phyloP scores from a whole-genome alignment of 331 rosid species.

The Phaseolus coccineus region DNA sequence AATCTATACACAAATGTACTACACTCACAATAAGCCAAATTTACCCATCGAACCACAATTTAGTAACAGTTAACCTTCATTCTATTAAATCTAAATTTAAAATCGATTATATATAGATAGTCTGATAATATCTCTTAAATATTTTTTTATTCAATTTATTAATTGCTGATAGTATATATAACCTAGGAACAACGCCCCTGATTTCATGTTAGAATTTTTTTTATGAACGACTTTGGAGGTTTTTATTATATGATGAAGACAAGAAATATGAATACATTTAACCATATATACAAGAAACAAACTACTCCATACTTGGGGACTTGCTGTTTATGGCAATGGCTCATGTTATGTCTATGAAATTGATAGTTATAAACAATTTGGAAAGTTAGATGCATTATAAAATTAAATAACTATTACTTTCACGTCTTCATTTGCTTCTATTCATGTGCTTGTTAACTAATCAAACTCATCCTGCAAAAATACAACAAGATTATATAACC shows the following conservation, averaged over 20 bases:
- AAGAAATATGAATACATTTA: not conserved
- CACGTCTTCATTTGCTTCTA: constrained; percentile 13
- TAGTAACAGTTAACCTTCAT: no score
- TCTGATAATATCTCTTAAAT: no score
- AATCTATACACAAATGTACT: no score
- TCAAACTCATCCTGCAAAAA: not conserved
- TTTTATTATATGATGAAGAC: not conserved
- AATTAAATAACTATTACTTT: not conserved
- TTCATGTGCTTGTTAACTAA: not conserved
- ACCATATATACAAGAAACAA: constrained; percentile 12
- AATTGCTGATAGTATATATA: no score
- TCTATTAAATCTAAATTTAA: no score
- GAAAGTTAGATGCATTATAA: not conserved
- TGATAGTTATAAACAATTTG: not conserved
- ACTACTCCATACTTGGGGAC: not conserved
- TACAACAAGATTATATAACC: not conserved
- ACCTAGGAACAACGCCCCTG: not conserved
- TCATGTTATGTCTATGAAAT: not conserved
- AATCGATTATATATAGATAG: no score
- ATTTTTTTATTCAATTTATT: no score
- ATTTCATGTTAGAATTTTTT: not conserved
- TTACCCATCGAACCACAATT: no score
- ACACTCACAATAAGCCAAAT: no score
- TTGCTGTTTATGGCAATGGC: not conserved
- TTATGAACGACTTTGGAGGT: not conserved